These are phyloP conservation scores for Physaria fendleri DNA, from an alignment of 345 rosid species.

Conservation along the genomic window DNA sequence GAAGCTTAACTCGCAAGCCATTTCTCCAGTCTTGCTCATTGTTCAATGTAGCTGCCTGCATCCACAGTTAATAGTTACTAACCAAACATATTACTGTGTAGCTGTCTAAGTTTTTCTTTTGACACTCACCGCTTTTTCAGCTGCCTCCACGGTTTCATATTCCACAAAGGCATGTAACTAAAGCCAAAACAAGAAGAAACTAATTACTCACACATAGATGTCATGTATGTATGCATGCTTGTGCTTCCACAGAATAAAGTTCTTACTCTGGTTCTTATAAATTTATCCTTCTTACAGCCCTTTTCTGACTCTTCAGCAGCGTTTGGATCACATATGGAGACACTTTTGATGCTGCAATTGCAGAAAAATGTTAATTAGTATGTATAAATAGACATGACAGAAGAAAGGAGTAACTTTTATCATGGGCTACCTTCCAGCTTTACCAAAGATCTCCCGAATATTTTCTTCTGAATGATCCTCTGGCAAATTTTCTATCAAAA, in stretches of 20 bases:
- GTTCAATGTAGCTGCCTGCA: slow-evolving; percentile 69
- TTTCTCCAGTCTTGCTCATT: slow-evolving; percentile 89
- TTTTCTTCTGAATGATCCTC: slow-evolving; percentile 74
- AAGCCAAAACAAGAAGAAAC: slow-evolving; percentile 18
- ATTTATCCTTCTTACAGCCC: slow-evolving; percentile 43
- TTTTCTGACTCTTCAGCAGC: slow-evolving; percentile 52
- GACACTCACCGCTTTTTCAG: slow-evolving; percentile 82
- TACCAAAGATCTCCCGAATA: slow-evolving; percentile 53
- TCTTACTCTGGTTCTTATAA: slow-evolving; percentile 57
- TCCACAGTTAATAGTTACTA: slow-evolving; percentile 18
- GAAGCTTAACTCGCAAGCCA: slow-evolving; percentile 82
- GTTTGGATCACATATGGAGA: slow-evolving; percentile 52
- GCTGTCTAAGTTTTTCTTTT: neutral
- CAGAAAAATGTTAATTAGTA: neutral
- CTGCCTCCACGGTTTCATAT: slow-evolving; percentile 72
- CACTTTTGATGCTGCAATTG: slow-evolving; percentile 48
- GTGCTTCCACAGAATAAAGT: neutral
- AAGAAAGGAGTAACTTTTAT: neutral
- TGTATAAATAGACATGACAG: neutral
- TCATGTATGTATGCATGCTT: neutral
- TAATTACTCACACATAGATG: neutral
- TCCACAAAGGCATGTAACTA: slow-evolving; percentile 87
- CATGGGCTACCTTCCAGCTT: slow-evolving; percentile 66
- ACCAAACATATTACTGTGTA: neutral
- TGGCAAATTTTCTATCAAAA: slow-evolving; percentile 91